Conservation (phyloP, 2,329 filamentous ascomycete species). For the Trichoderma sp. region DNA sequence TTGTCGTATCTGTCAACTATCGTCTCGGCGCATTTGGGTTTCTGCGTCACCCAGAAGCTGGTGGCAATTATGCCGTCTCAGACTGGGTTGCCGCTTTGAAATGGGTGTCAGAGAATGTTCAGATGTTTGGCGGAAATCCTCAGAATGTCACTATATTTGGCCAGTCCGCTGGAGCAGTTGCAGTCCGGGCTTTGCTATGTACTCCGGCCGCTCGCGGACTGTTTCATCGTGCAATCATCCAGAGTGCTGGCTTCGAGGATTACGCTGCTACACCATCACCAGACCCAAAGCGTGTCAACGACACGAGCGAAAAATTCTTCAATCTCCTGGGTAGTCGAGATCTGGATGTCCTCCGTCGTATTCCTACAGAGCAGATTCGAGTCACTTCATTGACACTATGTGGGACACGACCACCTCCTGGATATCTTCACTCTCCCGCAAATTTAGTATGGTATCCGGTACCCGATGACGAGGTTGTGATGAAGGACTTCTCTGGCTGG, state of each 20-base stretch:
- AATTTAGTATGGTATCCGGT: not conserved
- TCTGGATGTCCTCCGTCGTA: not conserved
- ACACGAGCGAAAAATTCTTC: not conserved
- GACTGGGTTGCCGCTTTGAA: not conserved
- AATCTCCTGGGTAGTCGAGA: not conserved
- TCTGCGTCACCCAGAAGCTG: not conserved
- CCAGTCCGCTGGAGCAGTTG: not conserved
- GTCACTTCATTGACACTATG: not conserved
- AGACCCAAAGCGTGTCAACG: not conserved
- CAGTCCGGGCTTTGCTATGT: not conserved
- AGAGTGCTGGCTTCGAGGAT: not conserved
- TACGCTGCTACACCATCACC: not conserved
- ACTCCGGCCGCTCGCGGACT: not conserved
- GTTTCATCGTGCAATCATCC: not conserved
- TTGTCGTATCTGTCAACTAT: not conserved
- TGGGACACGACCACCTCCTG: not conserved
- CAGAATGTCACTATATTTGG: not conserved
- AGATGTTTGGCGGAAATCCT: not conserved
- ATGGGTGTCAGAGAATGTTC: not conserved
- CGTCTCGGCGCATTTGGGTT: not conserved
- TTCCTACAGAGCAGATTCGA: not conserved
- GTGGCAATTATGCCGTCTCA: not conserved
- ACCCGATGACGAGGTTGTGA: not conserved
- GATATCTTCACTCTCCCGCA: not conserved
- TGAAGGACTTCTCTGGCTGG: not conserved